These are phyloP conservation scores for Polyporus arcularius DNA, from an alignment of 768 basidiomycete species.

Conservation along the genomic window DNA sequence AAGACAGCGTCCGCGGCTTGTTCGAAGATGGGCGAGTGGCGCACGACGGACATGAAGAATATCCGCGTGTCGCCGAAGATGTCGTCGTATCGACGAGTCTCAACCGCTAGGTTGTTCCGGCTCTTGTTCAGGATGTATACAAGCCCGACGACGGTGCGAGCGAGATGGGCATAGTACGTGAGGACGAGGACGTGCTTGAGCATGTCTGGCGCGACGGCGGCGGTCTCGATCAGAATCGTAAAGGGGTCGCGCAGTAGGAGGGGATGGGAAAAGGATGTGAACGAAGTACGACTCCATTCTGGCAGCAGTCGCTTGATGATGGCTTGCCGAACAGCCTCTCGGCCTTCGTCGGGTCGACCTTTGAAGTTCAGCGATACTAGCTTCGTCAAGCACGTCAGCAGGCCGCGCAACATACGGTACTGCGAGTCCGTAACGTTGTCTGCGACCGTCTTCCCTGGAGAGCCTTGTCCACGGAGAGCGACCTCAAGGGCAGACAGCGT, in stretches of 20 bases:
- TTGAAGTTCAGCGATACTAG: conserved; percentile 71
- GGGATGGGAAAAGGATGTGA: conserved; percentile 82
- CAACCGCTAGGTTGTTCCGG: conserved; percentile 47
- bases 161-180: conserved; percentile 88
- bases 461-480: conserved; percentile 67
- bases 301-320: conserved; percentile 89
- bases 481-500: conserved; percentile 84
- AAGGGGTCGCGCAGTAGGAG: conserved; percentile 89
- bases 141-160: conserved; percentile 82
- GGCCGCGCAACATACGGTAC: conserved; percentile 71
- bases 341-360: conserved; percentile 69
- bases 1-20: conserved; percentile 81
- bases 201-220: conserved; percentile 87
- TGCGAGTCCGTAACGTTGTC: conserved; percentile 82
- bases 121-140: conserved; percentile 81
- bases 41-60: conserved; percentile 90
- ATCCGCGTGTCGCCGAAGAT: conserved; percentile 85
- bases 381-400: conserved; percentile 69
- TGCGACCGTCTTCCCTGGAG: conserved; percentile 52
- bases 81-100: conserved; percentile 60
- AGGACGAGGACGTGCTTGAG: conserved; percentile 87
- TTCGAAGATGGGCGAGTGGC: conserved; percentile 86
- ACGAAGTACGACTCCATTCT: conserved; percentile 87
- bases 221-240: conserved; percentile 85
- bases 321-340: conserved; percentile 76